Base-by-base conservation (phyloP, 495 filamentous ascomycete species). In the Bacidia gigantensis region DNA sequence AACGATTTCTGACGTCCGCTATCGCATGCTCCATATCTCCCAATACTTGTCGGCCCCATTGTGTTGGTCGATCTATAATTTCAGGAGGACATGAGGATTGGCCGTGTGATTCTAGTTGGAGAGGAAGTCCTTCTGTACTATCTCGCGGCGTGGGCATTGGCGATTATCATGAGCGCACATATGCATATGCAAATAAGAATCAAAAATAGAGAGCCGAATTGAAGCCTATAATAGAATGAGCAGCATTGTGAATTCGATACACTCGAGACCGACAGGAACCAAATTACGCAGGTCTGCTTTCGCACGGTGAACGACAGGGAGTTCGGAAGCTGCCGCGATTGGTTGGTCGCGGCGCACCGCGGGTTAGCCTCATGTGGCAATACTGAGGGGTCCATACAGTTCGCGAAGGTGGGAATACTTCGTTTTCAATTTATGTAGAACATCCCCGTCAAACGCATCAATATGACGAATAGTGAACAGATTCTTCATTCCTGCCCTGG, bases 81-180 rank as follows among this genome's bases (percentile, higher is more conserved):
- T 82, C 79, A 21, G 78, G 77, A 26, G 78, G 79, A 67, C 78
- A 82, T 54, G 75, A 71, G 41, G 72, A 65, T 62, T 74, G 78
- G 54, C 65, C 63, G 50, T 69, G 68, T 55, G 70, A 65, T 57
- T 72, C 74, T 50, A 58, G 57, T 64, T 69, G 63, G 56, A 65
- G 26, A 62, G 60, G 67, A 52, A 70, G 65, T 35, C 56, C 57
- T 53, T 64, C 61, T 54, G 67, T 67, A 63, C 68, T 70, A 64
- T 74, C 65, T 66, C 70, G 72, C 53, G 74, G 76, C 50, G 78
- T 82, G 58, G 78, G 78, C 77, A 81, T 82, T 66, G 69, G 69
- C 63, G 60, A 41, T n/a, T 52, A 44, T 44, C 41, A 44, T 44
- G 20, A 22, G 20, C 5, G 14, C 7, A 35, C 5, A 7, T 5